Conservation (phyloP, 495 filamentous ascomycete species). For the Aspergillus avenaceus region DNA sequence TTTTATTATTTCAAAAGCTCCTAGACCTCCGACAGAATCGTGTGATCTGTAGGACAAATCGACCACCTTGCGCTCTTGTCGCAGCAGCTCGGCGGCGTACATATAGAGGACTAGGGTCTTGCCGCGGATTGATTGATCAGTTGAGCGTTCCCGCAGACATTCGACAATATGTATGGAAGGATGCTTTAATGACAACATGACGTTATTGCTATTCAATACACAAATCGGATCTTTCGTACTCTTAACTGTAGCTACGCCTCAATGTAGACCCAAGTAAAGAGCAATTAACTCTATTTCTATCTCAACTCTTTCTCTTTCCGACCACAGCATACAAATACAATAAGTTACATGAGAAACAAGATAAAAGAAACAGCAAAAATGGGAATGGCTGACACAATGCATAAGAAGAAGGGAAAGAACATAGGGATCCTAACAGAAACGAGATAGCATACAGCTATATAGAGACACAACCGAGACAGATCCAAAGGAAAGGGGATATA, state of each 20-base stretch:
- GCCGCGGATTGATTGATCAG: not conserved
- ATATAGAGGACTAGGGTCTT: not conserved
- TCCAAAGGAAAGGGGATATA: not conserved
- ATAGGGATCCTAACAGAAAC: slow-evolving; percentile 8
- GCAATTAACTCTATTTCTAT: slow-evolving; percentile 8
- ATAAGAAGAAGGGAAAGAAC: slow-evolving; percentile 10
- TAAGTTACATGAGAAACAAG: slow-evolving; percentile 26
- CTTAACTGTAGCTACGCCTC: too few species aligned
- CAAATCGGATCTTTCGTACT: too few species aligned
- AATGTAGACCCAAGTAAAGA: too few species aligned
- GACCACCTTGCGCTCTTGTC: not conserved
- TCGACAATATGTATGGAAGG: not conserved
- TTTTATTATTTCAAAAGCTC: too few species aligned
- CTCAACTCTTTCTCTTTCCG: not conserved
- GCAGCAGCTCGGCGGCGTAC: not conserved
- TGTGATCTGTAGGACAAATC: not conserved
- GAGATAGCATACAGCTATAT: slow-evolving; percentile 3
- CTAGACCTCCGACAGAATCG: not conserved
- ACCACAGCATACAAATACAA: slow-evolving; percentile 28
- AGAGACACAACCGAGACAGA: not conserved
- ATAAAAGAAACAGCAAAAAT: slow-evolving; percentile 13
- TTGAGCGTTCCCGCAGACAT: not conserved
- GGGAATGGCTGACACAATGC: slow-evolving; percentile 21
- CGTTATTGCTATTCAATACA: not conserved
- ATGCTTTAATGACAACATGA: not conserved